Evolutionary conservation across 2,329 filamentous ascomycete genomes (phyloP).

Genomic region (Elsinoe perseae): DNA sequence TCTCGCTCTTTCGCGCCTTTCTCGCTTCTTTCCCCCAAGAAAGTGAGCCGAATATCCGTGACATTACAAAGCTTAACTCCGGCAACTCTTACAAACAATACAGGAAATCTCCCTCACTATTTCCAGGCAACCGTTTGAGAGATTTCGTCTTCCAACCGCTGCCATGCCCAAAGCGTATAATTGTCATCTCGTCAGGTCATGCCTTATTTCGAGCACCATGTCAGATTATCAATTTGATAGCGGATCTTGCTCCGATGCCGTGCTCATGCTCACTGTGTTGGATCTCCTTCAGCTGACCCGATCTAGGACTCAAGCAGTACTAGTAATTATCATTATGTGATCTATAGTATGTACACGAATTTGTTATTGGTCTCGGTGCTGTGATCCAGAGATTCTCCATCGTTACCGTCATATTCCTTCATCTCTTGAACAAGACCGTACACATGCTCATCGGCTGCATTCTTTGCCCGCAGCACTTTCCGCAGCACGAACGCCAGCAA

Average conservation of each 20-base stretch:
- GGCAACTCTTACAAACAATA: background rate
- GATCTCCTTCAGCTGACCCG: background rate
- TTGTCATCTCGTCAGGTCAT: too few relatives aligned
- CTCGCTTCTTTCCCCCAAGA: background rate
- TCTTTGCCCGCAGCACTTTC: conserved; percentile 32
- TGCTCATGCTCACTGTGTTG: background rate
- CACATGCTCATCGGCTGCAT: conserved; percentile 19
- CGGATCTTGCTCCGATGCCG: background rate
- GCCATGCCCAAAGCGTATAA: too few relatives aligned
- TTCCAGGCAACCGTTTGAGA: background rate
- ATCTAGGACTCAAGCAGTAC: background rate
- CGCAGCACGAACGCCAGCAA: conserved; percentile 38
- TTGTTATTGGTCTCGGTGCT: background rate
- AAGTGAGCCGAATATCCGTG: conserved; percentile 2
- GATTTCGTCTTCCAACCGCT: too few relatives aligned
- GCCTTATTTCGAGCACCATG: too few relatives aligned
- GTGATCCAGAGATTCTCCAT: background rate
- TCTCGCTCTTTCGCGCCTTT: conserved; percentile 13
- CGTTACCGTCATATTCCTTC: conserved; percentile 4
- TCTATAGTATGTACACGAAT: conserved; percentile 8
- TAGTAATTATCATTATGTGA: conserved; percentile 2
- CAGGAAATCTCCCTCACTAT: background rate
- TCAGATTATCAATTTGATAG: background rate
- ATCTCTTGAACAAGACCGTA: background rate
- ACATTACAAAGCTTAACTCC: conserved; percentile 9